Percentiles rank a stretch among this genome's conserved stretches.
Evolutionary conservation across 345 rosid genomes (phyloP).

Genomic region (Anacardium occidentale): DNA sequence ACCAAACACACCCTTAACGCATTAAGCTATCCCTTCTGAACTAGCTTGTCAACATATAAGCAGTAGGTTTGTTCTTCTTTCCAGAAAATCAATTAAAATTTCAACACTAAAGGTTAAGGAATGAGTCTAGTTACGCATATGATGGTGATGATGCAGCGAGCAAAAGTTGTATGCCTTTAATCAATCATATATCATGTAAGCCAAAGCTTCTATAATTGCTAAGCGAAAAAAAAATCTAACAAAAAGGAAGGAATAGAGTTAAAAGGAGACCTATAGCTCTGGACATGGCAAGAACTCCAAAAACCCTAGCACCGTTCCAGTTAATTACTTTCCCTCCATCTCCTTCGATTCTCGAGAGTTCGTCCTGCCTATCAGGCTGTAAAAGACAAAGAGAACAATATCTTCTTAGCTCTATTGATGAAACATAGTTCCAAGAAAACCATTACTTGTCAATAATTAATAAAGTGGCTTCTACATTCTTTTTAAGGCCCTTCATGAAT

Average conservation of each 20-base stretch:
- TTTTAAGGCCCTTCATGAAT: too few species aligned
- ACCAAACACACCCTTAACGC: too few species aligned
- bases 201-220: not conserved
- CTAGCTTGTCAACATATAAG: too few species aligned
- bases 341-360: conserved; percentile 57
- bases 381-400: conserved; percentile 23
- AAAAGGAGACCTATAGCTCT: conserved; percentile 55
- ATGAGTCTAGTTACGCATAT: not conserved
- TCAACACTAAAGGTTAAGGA: too few species aligned
- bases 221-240: conserved; percentile 11
- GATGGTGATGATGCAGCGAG: conserved; percentile 4
- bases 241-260: conserved; percentile 22
- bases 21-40: too few species aligned
- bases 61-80: too few species aligned
- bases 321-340: conserved; percentile 62
- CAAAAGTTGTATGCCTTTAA: not conserved
- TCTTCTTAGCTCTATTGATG: conserved; percentile 2
- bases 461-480: too few species aligned
- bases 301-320: conserved; percentile 71
- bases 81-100: too few species aligned
- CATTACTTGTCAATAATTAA: too few species aligned
- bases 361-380: conserved; percentile 65
- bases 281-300: conserved; percentile 79
- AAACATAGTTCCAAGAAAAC: conserved; percentile 1
- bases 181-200: conserved; percentile 2